These are phyloP conservation scores for Podila clonocystis DNA, from an alignment of 192 early-diverging fungal species.

Conservation along the genomic window DNA sequence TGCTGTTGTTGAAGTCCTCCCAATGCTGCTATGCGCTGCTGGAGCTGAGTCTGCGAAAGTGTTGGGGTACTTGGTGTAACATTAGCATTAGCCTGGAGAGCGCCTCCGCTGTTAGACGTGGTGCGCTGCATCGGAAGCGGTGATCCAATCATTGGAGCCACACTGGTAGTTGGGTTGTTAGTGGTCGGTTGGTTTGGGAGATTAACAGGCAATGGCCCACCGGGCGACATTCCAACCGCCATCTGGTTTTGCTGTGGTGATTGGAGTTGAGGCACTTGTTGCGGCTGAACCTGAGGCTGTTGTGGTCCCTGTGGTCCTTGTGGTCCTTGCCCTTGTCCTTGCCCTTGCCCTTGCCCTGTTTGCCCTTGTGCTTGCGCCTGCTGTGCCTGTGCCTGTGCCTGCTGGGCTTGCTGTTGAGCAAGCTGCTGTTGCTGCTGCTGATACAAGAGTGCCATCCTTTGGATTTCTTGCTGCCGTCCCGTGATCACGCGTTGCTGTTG, in stretches of 20 bases:
- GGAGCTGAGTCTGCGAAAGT: constrained; percentile 31
- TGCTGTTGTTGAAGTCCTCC: constrained; percentile 5
- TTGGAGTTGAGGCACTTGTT: constrained; percentile 28
- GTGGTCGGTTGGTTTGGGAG: constrained; percentile 1
- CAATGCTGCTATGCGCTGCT: neutral
- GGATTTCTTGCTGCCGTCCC: constrained; percentile 8
- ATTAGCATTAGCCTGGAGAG: constrained; percentile 3
- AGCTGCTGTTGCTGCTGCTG: constrained; percentile 19
- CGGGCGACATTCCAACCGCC: constrained; percentile 28
- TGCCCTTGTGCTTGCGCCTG: constrained; percentile 15
- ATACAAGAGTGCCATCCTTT: constrained; percentile 3
- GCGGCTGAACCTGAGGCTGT: constrained; percentile 21
- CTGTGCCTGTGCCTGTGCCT: constrained; percentile 20
- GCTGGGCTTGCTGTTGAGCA: constrained; percentile 17
- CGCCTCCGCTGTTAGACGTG: constrained; percentile 10
- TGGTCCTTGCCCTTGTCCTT: constrained; percentile 15
- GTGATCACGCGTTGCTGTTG: constrained; percentile 10
- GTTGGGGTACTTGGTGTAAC: constrained; percentile 31
- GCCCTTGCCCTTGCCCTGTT: constrained; percentile 19
- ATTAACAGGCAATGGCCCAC: constrained; percentile 1
- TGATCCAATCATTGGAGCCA: constrained; percentile 31
- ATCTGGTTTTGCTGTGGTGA: constrained; percentile 39
- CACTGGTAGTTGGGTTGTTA: constrained; percentile 8
- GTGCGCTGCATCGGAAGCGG: constrained; percentile 44
- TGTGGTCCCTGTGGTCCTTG: constrained; percentile 23